Base-by-base conservation (phyloP, 1,139 yeast species). In the Sugiyamaella castrensis region DNA sequence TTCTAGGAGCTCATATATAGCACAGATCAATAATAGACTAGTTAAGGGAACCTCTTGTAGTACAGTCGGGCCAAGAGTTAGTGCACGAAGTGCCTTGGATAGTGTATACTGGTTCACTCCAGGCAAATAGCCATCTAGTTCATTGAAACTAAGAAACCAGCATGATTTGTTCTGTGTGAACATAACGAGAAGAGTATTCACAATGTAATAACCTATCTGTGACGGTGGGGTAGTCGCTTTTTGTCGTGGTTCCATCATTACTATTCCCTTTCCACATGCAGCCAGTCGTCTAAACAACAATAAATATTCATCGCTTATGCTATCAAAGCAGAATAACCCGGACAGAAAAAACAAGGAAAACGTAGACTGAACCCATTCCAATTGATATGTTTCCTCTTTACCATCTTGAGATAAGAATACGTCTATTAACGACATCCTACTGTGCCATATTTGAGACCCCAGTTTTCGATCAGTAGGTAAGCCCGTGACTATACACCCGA, bases 401-500 rank as follows among this genome's bases (percentile, higher is more conserved):
- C 37, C 46, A 16, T 40, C 37, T 9, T 48, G 39, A 11, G 48
- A 35, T 32, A 48, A 29, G 15, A 48, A 48, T 11, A 45, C 48
- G 8, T 45, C 48, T 2, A 48, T 39, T 9, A 48, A 24, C 16
- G 48, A 37, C 29, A 32, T 15, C n/a, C 52, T 49, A 19, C 49
- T 40, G 13, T 44, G 49, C 52, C 52, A 48, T 16, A 48, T 29
- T 24, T 48, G 49, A n/a, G 43, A 39, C 6, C 52, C 52, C 12
- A 48, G 15, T 11, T 47, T 35, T 11, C 40, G 29, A 40, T 48
- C 52, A 24, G 43, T 46, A 2, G 46, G 41, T 15, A 48, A 32
- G 10, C 52, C 52, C 11, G 52, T 48, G 10, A 41, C 43, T 19
- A 48, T 39, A 32, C 52, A 48, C 4, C 52, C 52, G 32, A 48